Conservation (phyloP, 2,329 filamentous ascomycete species). For the Venturia asperata region DNA sequence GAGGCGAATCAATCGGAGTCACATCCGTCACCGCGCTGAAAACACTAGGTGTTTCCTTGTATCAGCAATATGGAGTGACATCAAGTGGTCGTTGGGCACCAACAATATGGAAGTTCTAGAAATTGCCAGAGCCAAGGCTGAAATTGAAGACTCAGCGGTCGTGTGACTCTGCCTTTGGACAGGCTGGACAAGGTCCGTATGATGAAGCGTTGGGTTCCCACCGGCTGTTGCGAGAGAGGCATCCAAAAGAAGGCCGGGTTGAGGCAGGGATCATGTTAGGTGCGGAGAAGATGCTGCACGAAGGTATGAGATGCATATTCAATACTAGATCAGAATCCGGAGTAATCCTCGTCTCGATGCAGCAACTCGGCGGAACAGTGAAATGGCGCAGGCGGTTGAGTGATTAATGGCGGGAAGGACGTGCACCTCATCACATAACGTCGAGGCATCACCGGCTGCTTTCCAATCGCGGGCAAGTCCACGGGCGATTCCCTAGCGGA, state of each 20-base stretch:
- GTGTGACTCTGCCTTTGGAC: neutral
- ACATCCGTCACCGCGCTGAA: neutral
- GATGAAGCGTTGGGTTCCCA: neutral
- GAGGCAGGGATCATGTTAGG: neutral
- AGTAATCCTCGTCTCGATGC: neutral
- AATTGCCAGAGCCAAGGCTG: no score
- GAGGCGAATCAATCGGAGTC: neutral
- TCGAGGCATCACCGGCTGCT: neutral
- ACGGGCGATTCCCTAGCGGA: neutral
- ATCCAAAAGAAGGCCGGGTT: neutral
- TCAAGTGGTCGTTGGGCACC: neutral
- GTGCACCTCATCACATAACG: no score
- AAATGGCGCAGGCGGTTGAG: no score
- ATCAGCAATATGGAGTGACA: neutral
- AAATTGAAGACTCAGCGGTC: no score
- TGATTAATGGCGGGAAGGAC: no score
- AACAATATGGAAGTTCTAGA: no score
- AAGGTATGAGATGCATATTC: neutral
- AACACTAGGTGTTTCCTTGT: neutral
- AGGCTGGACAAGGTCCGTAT: neutral
- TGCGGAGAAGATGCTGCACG: constrained; percentile 6
- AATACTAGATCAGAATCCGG: no score
- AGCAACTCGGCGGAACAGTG: neutral
- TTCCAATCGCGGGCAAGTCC: neutral
- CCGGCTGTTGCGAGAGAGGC: neutral